phyloP scores from a whole-genome alignment of 1,284 basidiomycete species.

The Leccinum griseonigrum region DNA sequence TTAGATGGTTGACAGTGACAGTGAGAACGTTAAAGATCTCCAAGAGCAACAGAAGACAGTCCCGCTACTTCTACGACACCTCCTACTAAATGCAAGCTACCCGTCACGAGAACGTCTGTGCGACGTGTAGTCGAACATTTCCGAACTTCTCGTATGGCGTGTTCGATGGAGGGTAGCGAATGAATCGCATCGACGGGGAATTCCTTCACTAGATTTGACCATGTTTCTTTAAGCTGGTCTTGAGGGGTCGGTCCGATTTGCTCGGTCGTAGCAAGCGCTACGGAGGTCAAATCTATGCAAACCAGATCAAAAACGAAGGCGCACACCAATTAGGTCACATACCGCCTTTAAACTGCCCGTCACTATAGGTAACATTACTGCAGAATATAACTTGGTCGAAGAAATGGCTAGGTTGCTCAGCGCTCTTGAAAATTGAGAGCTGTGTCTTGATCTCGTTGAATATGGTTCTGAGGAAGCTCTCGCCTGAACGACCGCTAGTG shows the following conservation, averaged over 20 bases:
- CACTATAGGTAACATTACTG: slow-evolving; percentile 91
- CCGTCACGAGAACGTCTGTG: slow-evolving; percentile 79
- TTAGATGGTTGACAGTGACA: slow-evolving; percentile 10
- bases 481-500: slow-evolving; percentile 85
- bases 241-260: slow-evolving; percentile 73
- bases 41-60: slow-evolving; percentile 62
- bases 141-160: slow-evolving; percentile 70
- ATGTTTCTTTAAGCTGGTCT: slow-evolving; percentile 72
- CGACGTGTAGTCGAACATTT: slow-evolving; percentile 33
- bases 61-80: slow-evolving; percentile 91
- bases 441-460: slow-evolving; percentile 46
- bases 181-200: slow-evolving; percentile 66
- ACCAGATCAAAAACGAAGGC: neutral
- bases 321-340: slow-evolving; percentile 27
- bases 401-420: slow-evolving; percentile 44
- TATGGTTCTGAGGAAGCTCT: slow-evolving; percentile 67
- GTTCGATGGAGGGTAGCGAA: slow-evolving; percentile 86
- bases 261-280: slow-evolving; percentile 63
- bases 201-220: slow-evolving; percentile 61
- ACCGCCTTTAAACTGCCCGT: slow-evolving; percentile 91
- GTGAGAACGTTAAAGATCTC: slow-evolving; percentile 18
- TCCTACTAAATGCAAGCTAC: slow-evolving; percentile 93
- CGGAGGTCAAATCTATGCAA: slow-evolving; percentile 67
- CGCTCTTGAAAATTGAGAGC: slow-evolving; percentile 39
- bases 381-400: slow-evolving; percentile 93